Percentiles rank a stretch among this genome's conserved stretches.
Conservation (phyloP, 257 asterid species). For the Fraxinus anomala region DNA sequence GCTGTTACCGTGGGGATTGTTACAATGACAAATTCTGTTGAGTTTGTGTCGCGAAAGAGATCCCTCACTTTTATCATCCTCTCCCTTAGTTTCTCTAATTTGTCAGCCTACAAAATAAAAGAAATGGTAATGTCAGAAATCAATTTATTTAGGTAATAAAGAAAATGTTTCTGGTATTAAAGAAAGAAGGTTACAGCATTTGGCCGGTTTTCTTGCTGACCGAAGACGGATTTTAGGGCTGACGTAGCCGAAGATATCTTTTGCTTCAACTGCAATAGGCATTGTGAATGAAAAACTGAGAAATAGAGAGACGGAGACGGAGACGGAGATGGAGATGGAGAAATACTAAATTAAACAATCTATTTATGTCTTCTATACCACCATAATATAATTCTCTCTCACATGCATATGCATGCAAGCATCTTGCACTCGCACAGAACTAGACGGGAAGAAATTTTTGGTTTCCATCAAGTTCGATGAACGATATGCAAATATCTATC, state of each 20-base stretch:
- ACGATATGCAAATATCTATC: neutral
- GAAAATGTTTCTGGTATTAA: slow-evolving; percentile 18
- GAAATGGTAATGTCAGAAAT: slow-evolving; percentile 22
- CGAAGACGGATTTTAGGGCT: slow-evolving; percentile 92
- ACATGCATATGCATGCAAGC: neutral
- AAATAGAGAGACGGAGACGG: neutral
- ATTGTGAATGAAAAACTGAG: slow-evolving; percentile 18
- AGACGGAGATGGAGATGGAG: neutral
- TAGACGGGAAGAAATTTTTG: neutral
- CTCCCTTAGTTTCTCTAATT: slow-evolving; percentile 83
- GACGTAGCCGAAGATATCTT: slow-evolving; percentile 91
- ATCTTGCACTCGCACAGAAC: neutral
- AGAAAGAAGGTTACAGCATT: slow-evolving; percentile 63
- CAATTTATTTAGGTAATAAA: slow-evolving; percentile 11
- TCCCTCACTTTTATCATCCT: slow-evolving; percentile 98
- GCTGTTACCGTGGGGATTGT: slow-evolving; percentile 96
- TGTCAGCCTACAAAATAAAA: slow-evolving; percentile 61
- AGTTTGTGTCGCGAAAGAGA: slow-evolving; percentile 82
- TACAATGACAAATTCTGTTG: slow-evolving; percentile 88
- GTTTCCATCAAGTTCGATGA: neutral
- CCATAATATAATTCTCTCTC: neutral
- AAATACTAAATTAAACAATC: neutral
- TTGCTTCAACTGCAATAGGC: slow-evolving; percentile 72
- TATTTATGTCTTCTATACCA: neutral
- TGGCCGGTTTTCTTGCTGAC: slow-evolving; percentile 63